Base-by-base conservation (phyloP, 1,284 basidiomycete genomes). In the Ganoderma lucidum region DNA sequence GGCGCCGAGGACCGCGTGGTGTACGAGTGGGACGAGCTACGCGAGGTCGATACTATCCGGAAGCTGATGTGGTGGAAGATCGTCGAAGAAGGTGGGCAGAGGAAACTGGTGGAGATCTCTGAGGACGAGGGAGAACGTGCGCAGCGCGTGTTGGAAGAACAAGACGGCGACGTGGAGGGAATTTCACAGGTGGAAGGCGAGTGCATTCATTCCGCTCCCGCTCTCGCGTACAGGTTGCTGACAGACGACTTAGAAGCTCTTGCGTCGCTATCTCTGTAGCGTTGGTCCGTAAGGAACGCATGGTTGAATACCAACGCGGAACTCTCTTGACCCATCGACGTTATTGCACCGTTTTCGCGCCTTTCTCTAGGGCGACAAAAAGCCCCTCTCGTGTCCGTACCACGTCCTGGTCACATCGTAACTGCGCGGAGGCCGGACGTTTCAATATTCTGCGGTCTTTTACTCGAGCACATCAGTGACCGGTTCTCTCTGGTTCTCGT, bases 11-110 rank as follows among this genome's bases (percentile, higher is more conserved):
- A 51, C 1, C 62, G 56, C 14, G 44, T 39, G 19, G 67, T 41
- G 15, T 55, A 28, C 56, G 71, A 68, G 51, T 68, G 68, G 71
- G 71, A 68, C 59, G 66, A 68, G 44, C 58, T 72, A 62, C 14
- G 71, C 62, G 61, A 44, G 17, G 44, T 63, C 8, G 35, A 56
- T 3, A 48, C 35, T 17, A 42, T 72, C 30, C 14, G 37, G 37
- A 61, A 45, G 28, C 41, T 64, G 44, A n/a, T 23, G 14, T 72
- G 68, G 66, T 72, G 71, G 71, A 58, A 65, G 17, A 28, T 72
- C 15, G 68, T 48, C 12, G 68, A 68, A 9, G 62, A 41, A 6
- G 48, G 41, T 3, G 62, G 55, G 0, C 35, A 59, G 37, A 59
- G 68, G 28, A 37, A 5, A 2, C 23, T 70, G 15, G 63, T 66